A percentile compares a stretch with the other conserved stretches of the same genome.
Conservation (phyloP, 2,329 filamentous ascomycete species). For the Lojkania enalia region DNA sequence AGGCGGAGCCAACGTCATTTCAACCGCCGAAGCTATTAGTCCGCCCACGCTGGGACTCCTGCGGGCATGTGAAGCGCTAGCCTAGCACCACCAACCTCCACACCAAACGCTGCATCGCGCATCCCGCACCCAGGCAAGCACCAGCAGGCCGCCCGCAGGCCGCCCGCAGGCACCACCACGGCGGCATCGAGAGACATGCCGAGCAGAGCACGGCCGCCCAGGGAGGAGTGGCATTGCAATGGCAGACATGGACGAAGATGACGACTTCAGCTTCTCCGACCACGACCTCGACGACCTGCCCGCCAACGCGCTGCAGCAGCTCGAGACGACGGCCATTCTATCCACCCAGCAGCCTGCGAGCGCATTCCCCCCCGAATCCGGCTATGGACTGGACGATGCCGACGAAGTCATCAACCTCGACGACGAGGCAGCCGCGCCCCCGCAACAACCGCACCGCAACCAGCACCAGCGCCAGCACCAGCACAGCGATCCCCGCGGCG, state of each 20-base stretch:
- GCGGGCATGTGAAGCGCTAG: neutral
- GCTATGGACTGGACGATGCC: slow-evolving; percentile 52
- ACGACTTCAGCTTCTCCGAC: slow-evolving; percentile 52
- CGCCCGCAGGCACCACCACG: neutral
- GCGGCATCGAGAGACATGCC: neutral
- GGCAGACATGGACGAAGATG: slow-evolving; percentile 43
- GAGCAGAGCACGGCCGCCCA: neutral
- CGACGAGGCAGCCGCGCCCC: slow-evolving; percentile 26
- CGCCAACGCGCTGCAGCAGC: slow-evolving; percentile 48
- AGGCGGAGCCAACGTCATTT: neutral
- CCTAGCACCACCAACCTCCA: neutral
- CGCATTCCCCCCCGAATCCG: slow-evolving; percentile 22
- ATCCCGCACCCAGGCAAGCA: neutral
- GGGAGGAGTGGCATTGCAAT: slow-evolving; percentile 21
- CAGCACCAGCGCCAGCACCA: slow-evolving; percentile 7
- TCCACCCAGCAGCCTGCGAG: slow-evolving; percentile 44
- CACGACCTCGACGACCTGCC: slow-evolving; percentile 52
- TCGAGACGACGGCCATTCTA: slow-evolving; percentile 50
- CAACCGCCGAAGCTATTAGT: neutral
- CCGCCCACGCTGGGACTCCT: neutral
- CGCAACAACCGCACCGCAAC: slow-evolving; percentile 5
- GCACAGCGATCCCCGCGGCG: slow-evolving; percentile 3
- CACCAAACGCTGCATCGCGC: neutral
- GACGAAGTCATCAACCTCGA: slow-evolving; percentile 51
- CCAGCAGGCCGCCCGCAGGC: too few relatives aligned